Percentiles rank a stretch among this genome's conserved stretches.
Conservation (phyloP, 2,329 filamentous ascomycete species). For the Sporothrix schenckii region DNA sequence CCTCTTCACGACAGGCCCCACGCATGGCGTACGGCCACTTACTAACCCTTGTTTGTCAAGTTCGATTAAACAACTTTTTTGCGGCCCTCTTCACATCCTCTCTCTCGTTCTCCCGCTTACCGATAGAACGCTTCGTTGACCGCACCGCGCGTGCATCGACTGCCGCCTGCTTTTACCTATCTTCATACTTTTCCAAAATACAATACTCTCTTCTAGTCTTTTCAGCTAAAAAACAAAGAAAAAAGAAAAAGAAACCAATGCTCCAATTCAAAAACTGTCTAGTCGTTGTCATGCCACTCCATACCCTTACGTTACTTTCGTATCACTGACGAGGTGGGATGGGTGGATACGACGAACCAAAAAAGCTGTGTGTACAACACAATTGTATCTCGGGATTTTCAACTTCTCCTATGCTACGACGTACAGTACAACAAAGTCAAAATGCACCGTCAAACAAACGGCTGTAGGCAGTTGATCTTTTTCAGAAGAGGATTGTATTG, state of each 20-base stretch:
- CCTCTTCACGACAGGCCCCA: too few species aligned
- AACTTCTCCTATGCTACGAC: too few species aligned
- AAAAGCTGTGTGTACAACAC: background rate
- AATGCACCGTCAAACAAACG: background rate
- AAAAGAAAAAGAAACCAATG: background rate
- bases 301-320: background rate
- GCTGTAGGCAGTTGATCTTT: background rate
- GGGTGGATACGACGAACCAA: too few species aligned
- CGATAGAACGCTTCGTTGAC: background rate
- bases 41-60: constrained; percentile 2
- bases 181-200: background rate
- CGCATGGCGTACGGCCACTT: background rate
- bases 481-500: background rate
- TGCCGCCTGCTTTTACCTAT: background rate
- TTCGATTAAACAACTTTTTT: constrained; percentile 20
- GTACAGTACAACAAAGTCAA: too few species aligned
- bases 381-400: too few species aligned
- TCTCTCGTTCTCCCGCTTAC: background rate
- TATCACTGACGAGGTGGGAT: background rate
- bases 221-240: background rate
- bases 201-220: background rate
- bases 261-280: background rate
- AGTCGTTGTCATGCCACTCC: background rate
- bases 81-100: background rate
- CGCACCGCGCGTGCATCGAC: background rate